Evolutionary conservation across 163 green algal species (phyloP).

Genomic region (Coccomyxa subellipsoidea): DNA sequence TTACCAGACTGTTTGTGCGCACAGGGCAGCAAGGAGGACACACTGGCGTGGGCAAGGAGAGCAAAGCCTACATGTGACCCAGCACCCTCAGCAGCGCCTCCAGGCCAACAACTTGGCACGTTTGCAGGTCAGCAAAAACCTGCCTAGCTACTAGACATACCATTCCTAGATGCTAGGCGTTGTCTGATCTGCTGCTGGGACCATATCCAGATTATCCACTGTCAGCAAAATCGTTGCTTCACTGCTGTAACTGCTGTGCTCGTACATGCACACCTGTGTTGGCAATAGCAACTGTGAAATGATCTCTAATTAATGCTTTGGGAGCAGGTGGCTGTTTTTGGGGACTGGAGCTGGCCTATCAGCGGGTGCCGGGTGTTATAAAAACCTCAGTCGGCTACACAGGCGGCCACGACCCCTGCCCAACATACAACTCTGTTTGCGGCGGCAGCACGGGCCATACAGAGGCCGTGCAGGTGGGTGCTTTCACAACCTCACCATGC

Average conservation of each 20-base stretch:
- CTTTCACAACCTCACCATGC: not conserved
- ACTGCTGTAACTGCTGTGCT: too few relatives aligned
- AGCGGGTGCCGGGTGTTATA: slow-evolving; percentile 69
- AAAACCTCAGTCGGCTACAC: slow-evolving; percentile 73
- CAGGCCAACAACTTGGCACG: slow-evolving; percentile 33
- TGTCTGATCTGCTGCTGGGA: not conserved
- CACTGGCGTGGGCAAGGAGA: not conserved
- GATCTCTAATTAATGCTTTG: too few relatives aligned
- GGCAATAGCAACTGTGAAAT: too few relatives aligned
- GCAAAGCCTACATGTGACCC: slow-evolving; percentile 10
- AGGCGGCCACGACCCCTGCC: slow-evolving; percentile 47
- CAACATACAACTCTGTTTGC: slow-evolving; percentile 75
- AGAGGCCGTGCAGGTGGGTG: slow-evolving; percentile 63
- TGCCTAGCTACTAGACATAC: not conserved
- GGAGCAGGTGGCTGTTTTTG: slow-evolving; percentile 74
- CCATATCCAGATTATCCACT: too few relatives aligned
- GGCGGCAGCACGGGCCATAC: slow-evolving; percentile 72
- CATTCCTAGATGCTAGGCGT: not conserved
- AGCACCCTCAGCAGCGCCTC: slow-evolving; percentile 15
- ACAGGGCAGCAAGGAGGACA: not conserved
- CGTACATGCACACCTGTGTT: too few relatives aligned
- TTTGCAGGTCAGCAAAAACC: slow-evolving; percentile 30
- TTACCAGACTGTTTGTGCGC: not conserved
- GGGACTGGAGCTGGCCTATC: slow-evolving; percentile 74
- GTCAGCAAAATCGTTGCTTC: too few relatives aligned